Base-by-base conservation (phyloP, 805 yeast genomes). In the Wickerhamiella spandovensis region DNA sequence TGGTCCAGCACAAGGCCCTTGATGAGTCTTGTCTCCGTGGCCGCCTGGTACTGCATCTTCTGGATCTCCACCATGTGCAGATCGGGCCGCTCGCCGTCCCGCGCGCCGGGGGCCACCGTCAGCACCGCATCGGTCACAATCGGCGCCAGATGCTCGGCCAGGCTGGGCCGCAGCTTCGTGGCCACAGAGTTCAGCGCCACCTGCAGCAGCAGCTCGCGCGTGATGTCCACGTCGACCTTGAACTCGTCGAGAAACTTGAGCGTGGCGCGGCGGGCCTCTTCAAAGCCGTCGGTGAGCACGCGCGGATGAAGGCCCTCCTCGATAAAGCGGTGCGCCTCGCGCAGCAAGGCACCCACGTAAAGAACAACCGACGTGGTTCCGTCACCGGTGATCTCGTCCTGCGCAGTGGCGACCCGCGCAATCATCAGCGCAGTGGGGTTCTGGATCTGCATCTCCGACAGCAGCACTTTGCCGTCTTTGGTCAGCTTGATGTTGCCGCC, bases 301-400 rank as follows among this genome's bases (percentile, higher is more conserved):
- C 97, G 76, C 41, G 98, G 97, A 69, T 92, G 98, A 47, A 92
- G 83, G 49, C 98, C 98, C 69, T 92, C 98, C 57, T 80, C 75
- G 51, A 86, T 79, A 64, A 78, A 89, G 58, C 97, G 76, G 65
- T 90, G 92, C 24, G 97, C 96, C 68, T 92, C 97, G 65, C 85
- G 86, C 64, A 92, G 75, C 54, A 92, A 72, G 66, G 90, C 97
- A 50, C 98, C 98, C 43, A 92, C 98, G 50, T 89, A 75, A 55
- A 94, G 73, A 44, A 89, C 90, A 49, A 92, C 98, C 1, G 96
- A 84, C 5, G 97, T 90, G 50, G 98, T 92, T 56, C 98, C 98
- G 68, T 92, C 98, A 47, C 98, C 98, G n/a, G 97, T 85, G 64
- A 92, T 87, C 67, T 92, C 98, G 67, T 92, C 98, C 69, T 92